Evolutionary conservation across 257 asterid species (phyloP).

Genomic region (Gardenia jasminoides): DNA sequence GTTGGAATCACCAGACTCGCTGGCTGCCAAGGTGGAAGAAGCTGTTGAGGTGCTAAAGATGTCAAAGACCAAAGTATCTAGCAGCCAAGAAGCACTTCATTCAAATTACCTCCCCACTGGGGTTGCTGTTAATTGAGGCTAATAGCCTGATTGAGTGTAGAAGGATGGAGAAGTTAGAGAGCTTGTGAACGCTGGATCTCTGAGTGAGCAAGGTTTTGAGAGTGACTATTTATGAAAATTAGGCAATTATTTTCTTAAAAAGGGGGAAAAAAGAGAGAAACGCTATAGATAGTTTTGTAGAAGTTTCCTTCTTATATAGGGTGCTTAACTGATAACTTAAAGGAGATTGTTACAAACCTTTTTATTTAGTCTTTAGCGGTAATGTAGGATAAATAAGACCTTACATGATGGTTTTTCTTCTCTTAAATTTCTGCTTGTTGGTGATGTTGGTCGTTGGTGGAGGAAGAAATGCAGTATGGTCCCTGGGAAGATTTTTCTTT

Average conservation of each 20-base stretch:
- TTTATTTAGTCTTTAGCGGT: background rate
- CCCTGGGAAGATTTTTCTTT: background rate
- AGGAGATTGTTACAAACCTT: background rate
- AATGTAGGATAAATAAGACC: constrained; percentile 1
- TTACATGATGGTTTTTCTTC: background rate
- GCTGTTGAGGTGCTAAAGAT: constrained; percentile 67
- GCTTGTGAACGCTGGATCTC: constrained; percentile 2
- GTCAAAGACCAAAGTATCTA: constrained; percentile 49
- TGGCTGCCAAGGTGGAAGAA: constrained; percentile 67
- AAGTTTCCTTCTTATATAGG: background rate
- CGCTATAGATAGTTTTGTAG: background rate
- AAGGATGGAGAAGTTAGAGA: background rate
- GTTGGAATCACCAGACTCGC: constrained; percentile 70
- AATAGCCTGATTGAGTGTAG: background rate
- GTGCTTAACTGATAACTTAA: background rate
- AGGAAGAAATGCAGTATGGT: background rate
- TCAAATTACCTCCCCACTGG: constrained; percentile 48
- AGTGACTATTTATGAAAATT: background rate
- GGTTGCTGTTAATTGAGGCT: constrained; percentile 53
- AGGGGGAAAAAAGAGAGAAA: too few species aligned
- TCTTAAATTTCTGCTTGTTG: background rate
- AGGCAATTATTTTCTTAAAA: too few species aligned
- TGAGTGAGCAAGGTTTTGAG: constrained; percentile 10
- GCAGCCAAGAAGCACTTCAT: constrained; percentile 48
- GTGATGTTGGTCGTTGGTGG: background rate